phyloP scores from a whole-genome alignment of 305 asterid genomes.

The Nicotiana rustica region DNA sequence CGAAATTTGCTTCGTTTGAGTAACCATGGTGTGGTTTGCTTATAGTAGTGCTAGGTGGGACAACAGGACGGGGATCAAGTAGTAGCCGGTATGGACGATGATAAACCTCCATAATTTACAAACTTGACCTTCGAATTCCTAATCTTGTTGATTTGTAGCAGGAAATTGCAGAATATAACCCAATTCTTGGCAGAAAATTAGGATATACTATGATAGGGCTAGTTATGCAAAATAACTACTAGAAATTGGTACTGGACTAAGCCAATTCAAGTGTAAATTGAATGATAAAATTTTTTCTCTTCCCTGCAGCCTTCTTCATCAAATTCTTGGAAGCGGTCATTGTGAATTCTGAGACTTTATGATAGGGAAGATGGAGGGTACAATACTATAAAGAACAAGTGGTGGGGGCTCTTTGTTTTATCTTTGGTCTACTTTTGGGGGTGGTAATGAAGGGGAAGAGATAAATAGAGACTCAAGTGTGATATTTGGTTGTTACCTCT shows the following conservation, averaged over 20 bases:
- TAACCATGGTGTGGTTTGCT: constrained; percentile 42
- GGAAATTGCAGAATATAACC: constrained; percentile 11
- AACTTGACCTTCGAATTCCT: neutral
- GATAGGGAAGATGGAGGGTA: neutral
- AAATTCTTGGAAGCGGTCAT: neutral
- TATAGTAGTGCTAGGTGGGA: constrained; percentile 35
- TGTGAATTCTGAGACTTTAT: neutral
- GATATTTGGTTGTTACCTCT: neutral
- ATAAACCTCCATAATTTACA: constrained; percentile 47
- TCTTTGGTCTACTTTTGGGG: constrained; percentile 4
- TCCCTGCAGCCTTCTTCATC: neutral
- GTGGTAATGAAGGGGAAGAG: neutral
- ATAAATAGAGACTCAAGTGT: neutral
- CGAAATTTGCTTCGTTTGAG: constrained; percentile 57
- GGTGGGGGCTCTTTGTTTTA: neutral
- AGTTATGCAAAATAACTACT: constrained; percentile 24
- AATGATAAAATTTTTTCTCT: constrained; percentile 45
- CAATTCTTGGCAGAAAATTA: constrained; percentile 2
- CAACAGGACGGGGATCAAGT: constrained; percentile 39
- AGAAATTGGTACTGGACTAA: constrained; percentile 34
- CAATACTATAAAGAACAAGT: neutral
- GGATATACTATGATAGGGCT: neutral
- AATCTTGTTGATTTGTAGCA: neutral
- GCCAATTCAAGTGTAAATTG: constrained; percentile 47
- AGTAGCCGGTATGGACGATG: constrained; percentile 60